phyloP scores from a whole-genome alignment of 345 rosid genomes.

The Geranium rotundifolium region DNA sequence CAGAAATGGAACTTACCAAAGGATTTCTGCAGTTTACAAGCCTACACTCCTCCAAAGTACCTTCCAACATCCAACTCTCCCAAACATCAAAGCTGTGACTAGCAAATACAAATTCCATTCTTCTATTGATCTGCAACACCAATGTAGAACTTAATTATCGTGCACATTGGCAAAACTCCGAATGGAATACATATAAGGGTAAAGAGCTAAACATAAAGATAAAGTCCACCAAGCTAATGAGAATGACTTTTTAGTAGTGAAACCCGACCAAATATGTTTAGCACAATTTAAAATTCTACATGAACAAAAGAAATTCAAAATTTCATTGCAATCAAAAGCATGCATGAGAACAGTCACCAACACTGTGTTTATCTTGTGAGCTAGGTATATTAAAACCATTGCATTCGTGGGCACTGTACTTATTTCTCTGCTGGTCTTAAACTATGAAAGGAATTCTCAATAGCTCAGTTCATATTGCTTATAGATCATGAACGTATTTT shows the following conservation, averaged over 20 bases:
- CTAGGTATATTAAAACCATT: neutral
- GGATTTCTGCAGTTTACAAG: conserved; percentile 85
- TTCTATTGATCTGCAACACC: conserved; percentile 72
- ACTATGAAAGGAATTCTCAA: no score
- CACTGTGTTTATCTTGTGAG: neutral
- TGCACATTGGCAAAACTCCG: neutral
- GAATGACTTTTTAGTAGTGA: no score
- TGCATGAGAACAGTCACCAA: neutral
- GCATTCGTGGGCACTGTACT: neutral
- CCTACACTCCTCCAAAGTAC: conserved; percentile 77
- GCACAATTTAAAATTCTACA: no score
- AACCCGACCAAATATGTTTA: no score
- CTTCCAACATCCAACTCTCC: conserved; percentile 97
- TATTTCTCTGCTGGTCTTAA: neutral
- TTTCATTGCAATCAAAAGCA: neutral
- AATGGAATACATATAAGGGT: no score
- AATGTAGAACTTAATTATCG: conserved; percentile 4
- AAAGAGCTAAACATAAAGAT: no score
- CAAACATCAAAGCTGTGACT: conserved; percentile 98
- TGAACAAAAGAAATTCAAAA: neutral
- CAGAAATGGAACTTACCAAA: conserved; percentile 27
- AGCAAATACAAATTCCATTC: conserved; percentile 92
- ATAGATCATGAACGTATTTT: no score
- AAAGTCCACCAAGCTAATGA: no score
- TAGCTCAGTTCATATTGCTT: no score